Conservation (phyloP, 2,329 filamentous ascomycete genomes). For the Alternaria tenuissima region DNA sequence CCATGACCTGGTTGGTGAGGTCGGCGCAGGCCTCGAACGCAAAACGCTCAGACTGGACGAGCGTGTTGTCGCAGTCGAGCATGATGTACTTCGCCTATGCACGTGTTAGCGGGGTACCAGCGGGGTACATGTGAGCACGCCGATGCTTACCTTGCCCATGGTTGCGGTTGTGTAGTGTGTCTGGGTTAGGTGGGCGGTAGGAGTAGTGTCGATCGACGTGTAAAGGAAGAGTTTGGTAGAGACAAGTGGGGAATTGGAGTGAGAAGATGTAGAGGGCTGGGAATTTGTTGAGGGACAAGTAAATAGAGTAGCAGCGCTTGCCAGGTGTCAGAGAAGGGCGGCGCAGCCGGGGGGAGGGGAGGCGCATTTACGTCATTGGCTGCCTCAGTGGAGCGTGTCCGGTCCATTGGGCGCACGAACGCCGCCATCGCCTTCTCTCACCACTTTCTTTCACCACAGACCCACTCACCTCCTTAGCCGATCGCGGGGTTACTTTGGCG, state of each 20-base stretch:
- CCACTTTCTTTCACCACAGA: conserved; percentile 14
- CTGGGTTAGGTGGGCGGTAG: conserved; percentile 16
- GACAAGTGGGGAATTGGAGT: conserved; percentile 15
- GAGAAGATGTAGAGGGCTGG: conserved; percentile 15
- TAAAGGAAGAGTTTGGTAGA: neutral
- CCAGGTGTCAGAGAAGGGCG: conserved; percentile 39
- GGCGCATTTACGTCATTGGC: conserved; percentile 35
- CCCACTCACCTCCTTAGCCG: conserved; percentile 3
- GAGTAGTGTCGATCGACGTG: conserved; percentile 31
- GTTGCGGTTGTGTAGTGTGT: conserved; percentile 25
- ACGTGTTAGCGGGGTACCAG: conserved; percentile 30
- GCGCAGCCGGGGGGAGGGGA: conserved; percentile 18
- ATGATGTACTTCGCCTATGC: conserved; percentile 59
- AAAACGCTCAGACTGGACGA: conserved; percentile 88
- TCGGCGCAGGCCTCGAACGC: conserved; percentile 92
- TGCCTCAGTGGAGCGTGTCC: conserved; percentile 19
- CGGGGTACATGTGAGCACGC: conserved; percentile 21
- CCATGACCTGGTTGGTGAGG: conserved; percentile 85
- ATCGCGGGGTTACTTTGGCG: conserved; percentile 5
- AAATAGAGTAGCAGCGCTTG: conserved; percentile 36
- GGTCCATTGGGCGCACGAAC: conserved; percentile 17
- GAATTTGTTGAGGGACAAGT: conserved; percentile 34
- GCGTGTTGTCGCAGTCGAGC: conserved; percentile 80
- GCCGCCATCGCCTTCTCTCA: conserved; percentile 11
- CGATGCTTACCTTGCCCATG: conserved; percentile 43